Base-by-base conservation (phyloP, 2,329 filamentous ascomycete species). In the Erysiphe pisi region DNA sequence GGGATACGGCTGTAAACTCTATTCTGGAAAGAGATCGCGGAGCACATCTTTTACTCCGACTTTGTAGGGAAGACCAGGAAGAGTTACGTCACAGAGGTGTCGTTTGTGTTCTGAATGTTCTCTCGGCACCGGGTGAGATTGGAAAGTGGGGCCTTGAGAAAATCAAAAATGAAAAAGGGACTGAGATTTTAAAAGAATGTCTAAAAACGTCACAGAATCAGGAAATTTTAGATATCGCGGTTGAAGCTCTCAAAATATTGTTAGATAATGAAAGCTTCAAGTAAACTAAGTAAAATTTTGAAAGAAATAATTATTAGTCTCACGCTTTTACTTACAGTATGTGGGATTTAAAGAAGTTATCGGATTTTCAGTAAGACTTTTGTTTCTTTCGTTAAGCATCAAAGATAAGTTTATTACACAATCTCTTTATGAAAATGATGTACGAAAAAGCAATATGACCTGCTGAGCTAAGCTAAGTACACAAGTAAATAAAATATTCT, bases 11-110 rank as follows among this genome's bases (percentile, higher is more conserved):
- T 0, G 90, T 94, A 0, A 86, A 87, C 1, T 90, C 87, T 4
- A 86, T 98, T 3, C 80, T 97, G 56, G 87, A 88, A 78, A 86
- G 91, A 52, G 88, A 92, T 7, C 86, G 91, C 20, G 93, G 93
- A 0, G 86, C 95, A 4, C 86, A 89, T 78, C 88, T 93, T n/a
- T 80, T 98, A n/a, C 83, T 99, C n/a, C 88, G 86, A 0, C 83
- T 98, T 81, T 97, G 93, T 80, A 84, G 85, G 22, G 93, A 97
- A 79, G 88, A 91, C 8, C 86, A 86, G 76, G 90, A 91, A 80
- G 89, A 90, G 77, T 81, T 94, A 77, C 84, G 89, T 75, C 88
- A 90, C 81, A 85, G 95, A 11, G 95, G 93, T 0, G 87, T 91
- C 0, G 93, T 94, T 40, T 89, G 90, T 77, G 82, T 95, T 22